Evolutionary conservation across 164 flowering plant genomes (phyloP).

Genomic region (Tinospora cordifolia): DNA sequence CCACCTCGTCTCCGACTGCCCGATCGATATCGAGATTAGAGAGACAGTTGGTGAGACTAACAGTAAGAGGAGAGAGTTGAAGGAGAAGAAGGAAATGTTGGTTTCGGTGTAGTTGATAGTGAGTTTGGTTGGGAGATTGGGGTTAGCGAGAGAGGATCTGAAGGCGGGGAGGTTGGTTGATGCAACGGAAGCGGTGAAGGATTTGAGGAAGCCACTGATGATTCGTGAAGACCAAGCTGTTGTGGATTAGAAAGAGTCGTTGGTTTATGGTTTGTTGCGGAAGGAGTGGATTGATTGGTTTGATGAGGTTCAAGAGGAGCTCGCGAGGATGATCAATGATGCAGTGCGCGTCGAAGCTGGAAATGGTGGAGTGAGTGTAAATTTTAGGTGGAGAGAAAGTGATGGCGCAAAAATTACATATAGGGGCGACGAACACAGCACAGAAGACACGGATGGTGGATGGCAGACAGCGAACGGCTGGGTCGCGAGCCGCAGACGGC

Average conservation of each 20-base stretch:
- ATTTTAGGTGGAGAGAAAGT: slow-evolving; percentile 21
- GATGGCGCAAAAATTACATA: slow-evolving; percentile 32
- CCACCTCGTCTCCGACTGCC: slow-evolving; percentile 34
- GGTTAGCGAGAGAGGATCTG: slow-evolving; percentile 38
- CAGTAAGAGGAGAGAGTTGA: slow-evolving; percentile 32
- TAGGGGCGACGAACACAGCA: too few relatives aligned
- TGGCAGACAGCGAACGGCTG: too few relatives aligned
- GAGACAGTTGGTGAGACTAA: slow-evolving; percentile 29
- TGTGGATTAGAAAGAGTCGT: slow-evolving; percentile 37
- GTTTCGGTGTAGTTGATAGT: slow-evolving; percentile 38
- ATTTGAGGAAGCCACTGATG: slow-evolving; percentile 46
- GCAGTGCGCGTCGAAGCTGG: slow-evolving; percentile 53
- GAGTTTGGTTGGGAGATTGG: slow-evolving; percentile 40
- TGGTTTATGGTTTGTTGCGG: slow-evolving; percentile 56
- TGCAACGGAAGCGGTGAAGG: slow-evolving; percentile 55
- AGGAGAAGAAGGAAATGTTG: slow-evolving; percentile 52
- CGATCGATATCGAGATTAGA: slow-evolving; percentile 40
- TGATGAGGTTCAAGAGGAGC: slow-evolving; percentile 71
- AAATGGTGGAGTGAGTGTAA: slow-evolving; percentile 32
- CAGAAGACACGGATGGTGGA: too few relatives aligned
- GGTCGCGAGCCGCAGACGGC: too few relatives aligned
- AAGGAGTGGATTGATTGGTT: slow-evolving; percentile 67
- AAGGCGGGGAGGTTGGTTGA: slow-evolving; percentile 40
- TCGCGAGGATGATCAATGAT: slow-evolving; percentile 44
- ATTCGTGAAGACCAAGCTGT: slow-evolving; percentile 25